Percentiles rank a stretch among this genome's conserved stretches.
phyloP scores from a whole-genome alignment of 148 eudicot species.

The Arctostaphylos glauca region DNA sequence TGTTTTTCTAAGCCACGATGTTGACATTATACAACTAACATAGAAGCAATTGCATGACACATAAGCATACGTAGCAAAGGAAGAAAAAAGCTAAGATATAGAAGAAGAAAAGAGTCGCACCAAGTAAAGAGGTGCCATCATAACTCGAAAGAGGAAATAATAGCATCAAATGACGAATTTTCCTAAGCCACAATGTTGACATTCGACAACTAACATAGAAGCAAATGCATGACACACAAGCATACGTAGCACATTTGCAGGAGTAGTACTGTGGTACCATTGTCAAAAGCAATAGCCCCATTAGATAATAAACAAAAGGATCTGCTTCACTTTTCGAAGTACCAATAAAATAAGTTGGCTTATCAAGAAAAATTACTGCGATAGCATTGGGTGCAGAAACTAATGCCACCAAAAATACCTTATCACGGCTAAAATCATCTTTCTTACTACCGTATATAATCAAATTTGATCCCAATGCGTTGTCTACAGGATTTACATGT shows the following conservation, averaged over 20 bases:
- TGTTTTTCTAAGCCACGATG: background rate
- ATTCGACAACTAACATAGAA: background rate
- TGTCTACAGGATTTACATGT: background rate
- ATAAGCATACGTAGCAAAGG: too few species aligned
- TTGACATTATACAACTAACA: background rate
- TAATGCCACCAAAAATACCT: conserved; percentile 1
- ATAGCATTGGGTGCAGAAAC: background rate
- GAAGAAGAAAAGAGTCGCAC: background rate
- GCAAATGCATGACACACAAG: background rate
- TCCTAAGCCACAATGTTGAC: background rate
- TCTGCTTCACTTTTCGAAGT: background rate
- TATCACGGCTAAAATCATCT: background rate
- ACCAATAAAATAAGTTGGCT: background rate
- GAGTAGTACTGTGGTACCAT: background rate
- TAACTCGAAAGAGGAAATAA: background rate
- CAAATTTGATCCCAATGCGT: background rate
- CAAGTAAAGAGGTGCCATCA: background rate
- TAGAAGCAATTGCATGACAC: background rate
- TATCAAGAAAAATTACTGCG: background rate
- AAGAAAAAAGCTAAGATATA: too few species aligned
- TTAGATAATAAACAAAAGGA: background rate
- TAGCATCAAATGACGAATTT: background rate
- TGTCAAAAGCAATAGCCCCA: background rate
- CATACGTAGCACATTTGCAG: background rate
- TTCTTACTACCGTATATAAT: background rate